Evolutionary conservation across 2,329 filamentous ascomycete genomes (phyloP).

Genomic region (Xylaria arbuscula): DNA sequence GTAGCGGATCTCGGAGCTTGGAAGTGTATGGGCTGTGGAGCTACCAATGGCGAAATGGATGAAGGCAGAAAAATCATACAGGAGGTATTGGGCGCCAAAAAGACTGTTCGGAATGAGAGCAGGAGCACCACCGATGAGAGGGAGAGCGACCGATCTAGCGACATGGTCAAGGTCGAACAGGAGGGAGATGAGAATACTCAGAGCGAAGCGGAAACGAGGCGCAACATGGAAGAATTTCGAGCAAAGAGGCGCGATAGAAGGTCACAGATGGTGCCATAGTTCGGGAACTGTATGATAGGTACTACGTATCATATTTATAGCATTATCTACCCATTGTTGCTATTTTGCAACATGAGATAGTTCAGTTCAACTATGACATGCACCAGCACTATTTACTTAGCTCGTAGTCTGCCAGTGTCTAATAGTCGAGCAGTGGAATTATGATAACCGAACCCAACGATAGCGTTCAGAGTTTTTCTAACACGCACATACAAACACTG

Average conservation of each 20-base stretch:
- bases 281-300: background rate
- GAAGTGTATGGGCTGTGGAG: constrained; percentile 87
- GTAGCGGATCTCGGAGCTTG: constrained; percentile 85
- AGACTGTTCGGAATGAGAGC: constrained; percentile 27
- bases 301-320: constrained; percentile 15
- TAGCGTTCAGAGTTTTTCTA: too few species aligned
- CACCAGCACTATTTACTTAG: too few species aligned
- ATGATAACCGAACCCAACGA: too few species aligned
- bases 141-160: constrained; percentile 43
- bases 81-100: constrained; percentile 62
- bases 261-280: constrained; percentile 45
- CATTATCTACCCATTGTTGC: background rate
- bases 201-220: constrained; percentile 32
- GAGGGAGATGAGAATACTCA: constrained; percentile 40
- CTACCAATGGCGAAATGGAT: constrained; percentile 83
- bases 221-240: constrained; percentile 31
- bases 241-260: constrained; percentile 41
- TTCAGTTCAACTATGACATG: background rate
- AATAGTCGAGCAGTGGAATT: too few species aligned
- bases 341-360: background rate
- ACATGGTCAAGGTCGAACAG: constrained; percentile 41
- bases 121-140: constrained; percentile 38
- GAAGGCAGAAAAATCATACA: constrained; percentile 79
- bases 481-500: too few species aligned
- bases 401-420: background rate